These are phyloP conservation scores for Eimeria maxima DNA, from an alignment of 169 alveolate genomes.

Conservation along the genomic window DNA sequence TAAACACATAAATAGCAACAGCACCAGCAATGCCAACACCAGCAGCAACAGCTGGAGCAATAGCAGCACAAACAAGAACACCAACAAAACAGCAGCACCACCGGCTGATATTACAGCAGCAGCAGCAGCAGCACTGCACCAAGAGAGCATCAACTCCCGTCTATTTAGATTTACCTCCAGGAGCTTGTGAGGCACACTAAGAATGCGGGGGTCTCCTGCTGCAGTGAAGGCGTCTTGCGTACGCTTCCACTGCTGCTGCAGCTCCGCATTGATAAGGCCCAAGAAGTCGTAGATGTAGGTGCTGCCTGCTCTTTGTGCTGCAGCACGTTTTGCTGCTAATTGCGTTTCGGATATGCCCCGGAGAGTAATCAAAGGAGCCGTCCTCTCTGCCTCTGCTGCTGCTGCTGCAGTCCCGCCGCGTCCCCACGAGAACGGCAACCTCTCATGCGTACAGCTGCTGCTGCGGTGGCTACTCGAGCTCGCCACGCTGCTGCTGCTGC, in stretches of 20 bases:
- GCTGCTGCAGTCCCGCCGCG: constrained; percentile 42
- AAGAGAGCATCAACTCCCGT: not conserved
- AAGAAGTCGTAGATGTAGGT: constrained; percentile 87
- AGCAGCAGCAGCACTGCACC: too few species aligned
- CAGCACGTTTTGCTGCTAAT: constrained; percentile 70
- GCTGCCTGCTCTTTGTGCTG: constrained; percentile 84
- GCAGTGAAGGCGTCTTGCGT: not conserved
- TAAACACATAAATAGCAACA: not conserved
- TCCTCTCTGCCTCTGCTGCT: constrained; percentile 72
- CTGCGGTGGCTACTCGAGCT: constrained; percentile 7
- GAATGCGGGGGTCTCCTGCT: constrained; percentile 55
- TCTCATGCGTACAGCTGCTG: not conserved
- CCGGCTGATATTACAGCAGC: too few species aligned
- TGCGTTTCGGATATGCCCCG: not conserved
- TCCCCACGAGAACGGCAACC: constrained; percentile 15
- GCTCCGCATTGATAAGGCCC: constrained; percentile 86
- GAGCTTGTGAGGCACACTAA: not conserved
- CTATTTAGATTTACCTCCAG: not conserved
- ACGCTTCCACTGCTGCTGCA: constrained; percentile 83
- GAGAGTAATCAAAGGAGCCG: not conserved
- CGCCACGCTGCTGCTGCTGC: constrained; percentile 9
- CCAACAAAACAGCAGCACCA: not conserved
- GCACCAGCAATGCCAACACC: not conserved
- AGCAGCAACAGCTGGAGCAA: not conserved
- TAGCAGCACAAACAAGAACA: not conserved